phyloP scores from a whole-genome alignment of 2,329 filamentous ascomycete genomes.

The Pyrenochaeta sp. region DNA sequence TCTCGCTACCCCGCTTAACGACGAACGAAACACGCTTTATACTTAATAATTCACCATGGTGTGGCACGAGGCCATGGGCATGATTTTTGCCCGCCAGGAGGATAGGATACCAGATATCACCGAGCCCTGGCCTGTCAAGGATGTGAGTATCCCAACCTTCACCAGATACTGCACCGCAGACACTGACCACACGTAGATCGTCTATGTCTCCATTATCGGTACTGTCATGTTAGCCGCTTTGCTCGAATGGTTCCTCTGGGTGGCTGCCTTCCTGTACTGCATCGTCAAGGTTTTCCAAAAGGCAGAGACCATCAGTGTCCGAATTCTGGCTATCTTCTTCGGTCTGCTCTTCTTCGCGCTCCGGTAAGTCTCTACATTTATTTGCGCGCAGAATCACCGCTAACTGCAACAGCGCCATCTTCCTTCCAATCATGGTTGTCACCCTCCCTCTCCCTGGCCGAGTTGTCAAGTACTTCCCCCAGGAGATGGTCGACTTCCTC shows the following conservation, averaged over 20 bases:
- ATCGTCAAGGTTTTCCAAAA: constrained; percentile 87
- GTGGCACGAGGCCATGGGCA: constrained; percentile 26
- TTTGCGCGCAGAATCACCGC: not conserved
- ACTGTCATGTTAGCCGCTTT: constrained; percentile 82
- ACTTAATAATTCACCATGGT: constrained; percentile 33
- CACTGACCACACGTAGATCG: constrained; percentile 65
- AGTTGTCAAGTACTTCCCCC: constrained; percentile 76
- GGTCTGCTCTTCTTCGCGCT: constrained; percentile 76
- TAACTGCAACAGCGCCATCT: constrained; percentile 69
- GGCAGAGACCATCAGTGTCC: constrained; percentile 86
- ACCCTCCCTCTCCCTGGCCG: constrained; percentile 82
- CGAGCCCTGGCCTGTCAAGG: constrained; percentile 50
- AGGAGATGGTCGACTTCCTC: constrained; percentile 70
- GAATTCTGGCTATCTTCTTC: constrained; percentile 77
- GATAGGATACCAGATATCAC: constrained; percentile 41
- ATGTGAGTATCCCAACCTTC: constrained; percentile 42
- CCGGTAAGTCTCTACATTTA: constrained; percentile 62
- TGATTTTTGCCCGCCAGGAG: constrained; percentile 38
- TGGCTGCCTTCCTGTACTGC: constrained; percentile 93
- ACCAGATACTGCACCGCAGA: not conserved
- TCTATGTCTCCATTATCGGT: constrained; percentile 83
- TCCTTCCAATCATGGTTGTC: constrained; percentile 92
- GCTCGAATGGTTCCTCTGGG: constrained; percentile 93
- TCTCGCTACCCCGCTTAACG: constrained; percentile 22
- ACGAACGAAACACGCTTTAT: constrained; percentile 22